Evolutionary conservation across 1,284 basidiomycete species (phyloP), one percentile per base, ranked within the genome.

Genomic region (Boletus holoroseus): DNA sequence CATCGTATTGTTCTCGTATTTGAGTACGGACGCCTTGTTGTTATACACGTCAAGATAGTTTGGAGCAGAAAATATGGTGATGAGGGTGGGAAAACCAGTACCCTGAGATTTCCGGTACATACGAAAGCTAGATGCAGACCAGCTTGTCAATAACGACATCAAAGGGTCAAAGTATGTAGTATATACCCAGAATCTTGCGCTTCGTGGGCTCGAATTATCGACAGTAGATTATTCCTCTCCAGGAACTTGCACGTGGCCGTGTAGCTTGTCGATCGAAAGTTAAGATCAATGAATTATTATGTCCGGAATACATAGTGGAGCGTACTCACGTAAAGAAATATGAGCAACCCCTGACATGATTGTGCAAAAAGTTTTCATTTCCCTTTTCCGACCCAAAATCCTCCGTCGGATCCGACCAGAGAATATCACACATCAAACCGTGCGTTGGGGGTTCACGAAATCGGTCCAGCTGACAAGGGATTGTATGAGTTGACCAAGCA

Each of bases 61-160:
- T 16, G 93, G 91, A 7, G 93, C 93, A 16, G 88, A 92, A 73
- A 96, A 96, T 63, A 96, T 92, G 47, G 93, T 95, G 88, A 96
- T 94, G 51, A 96, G 91, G 5, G 91, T 94, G 3, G 93, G 93
- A 70, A 86, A 86, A n/a, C 84, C 92, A 1, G 92, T 95, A 30
- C 88, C 89, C 69, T 91, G 89, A 3, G 93, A 94, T 74, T 95
- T 96, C 61, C 91, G 85, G 70, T 96, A 95, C 93, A 95, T 95
- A 53, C 93, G 88, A 68, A 94, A 94, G 5, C 88, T 91, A 32
- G 27, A 40, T 22, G 1, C 18, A 31, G 15, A 44, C 18, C 16
- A 27, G 1, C 5, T 1, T 20, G 7, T 47, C 22, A 13, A 22
- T 2, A 6, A 22, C 20, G 16, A 22, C 31, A 24, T 22, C 4